Evolutionary conservation across 768 basidiomycete species (phyloP).

Genomic region (Rhizopogon sp.): DNA sequence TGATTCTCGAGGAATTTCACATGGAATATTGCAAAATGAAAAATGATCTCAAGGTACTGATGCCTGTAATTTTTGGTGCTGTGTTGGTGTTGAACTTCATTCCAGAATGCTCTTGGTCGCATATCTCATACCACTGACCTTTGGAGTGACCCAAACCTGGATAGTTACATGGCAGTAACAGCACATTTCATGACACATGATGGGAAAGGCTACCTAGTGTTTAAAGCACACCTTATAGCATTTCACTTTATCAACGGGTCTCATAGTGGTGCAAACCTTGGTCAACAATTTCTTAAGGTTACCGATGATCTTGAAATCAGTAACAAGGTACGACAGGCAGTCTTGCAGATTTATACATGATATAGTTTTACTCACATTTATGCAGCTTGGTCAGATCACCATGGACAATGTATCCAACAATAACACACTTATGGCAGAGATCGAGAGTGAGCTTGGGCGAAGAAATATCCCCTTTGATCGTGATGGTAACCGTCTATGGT

Average conservation of each 20-base stretch:
- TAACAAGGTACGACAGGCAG: neutral
- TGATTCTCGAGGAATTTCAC: constrained; percentile 13
- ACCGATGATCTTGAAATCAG: constrained; percentile 6
- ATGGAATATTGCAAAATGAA: constrained; percentile 11
- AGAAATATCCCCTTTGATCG: constrained; percentile 11
- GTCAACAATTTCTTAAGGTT: constrained; percentile 8
- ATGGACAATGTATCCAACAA: constrained; percentile 25
- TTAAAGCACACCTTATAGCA: constrained; percentile 12
- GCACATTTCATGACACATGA: constrained; percentile 9
- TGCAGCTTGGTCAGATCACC: constrained; percentile 20
- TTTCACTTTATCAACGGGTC: constrained; percentile 10
- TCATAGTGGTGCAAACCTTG: constrained; percentile 10
- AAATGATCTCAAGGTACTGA: neutral
- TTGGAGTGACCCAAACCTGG: constrained; percentile 10
- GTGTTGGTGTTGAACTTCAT: constrained; percentile 7
- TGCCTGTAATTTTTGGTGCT: neutral
- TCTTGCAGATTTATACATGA: no score
- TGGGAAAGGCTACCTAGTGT: constrained; percentile 7
- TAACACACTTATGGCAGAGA: constrained; percentile 13
- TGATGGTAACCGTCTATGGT: constrained; percentile 12
- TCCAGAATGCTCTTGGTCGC: constrained; percentile 14
- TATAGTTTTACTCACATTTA: neutral
- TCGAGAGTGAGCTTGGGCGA: constrained; percentile 4
- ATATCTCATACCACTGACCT: constrained; percentile 15
- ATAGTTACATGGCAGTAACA: constrained; percentile 16